phyloP scores from a whole-genome alignment of 805 yeast species.

The Zygosaccharomyces lentus region DNA sequence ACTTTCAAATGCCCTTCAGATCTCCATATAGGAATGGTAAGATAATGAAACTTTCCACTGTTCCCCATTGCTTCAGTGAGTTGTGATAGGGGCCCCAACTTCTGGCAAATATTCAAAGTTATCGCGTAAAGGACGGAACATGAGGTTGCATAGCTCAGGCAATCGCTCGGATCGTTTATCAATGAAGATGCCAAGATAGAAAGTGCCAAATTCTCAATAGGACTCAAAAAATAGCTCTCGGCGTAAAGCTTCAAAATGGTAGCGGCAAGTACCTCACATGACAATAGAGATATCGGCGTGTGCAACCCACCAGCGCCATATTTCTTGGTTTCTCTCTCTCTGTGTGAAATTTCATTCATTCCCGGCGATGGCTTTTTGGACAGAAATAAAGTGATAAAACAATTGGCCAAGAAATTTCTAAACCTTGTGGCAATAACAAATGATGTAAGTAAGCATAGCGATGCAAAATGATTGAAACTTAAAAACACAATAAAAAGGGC shows the following conservation, averaged over 20 bases:
- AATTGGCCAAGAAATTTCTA: conserved; percentile 27
- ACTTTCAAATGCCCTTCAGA: not conserved
- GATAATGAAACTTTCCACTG: not conserved
- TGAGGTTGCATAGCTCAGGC: conserved; percentile 29
- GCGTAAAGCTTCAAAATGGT: conserved; percentile 21
- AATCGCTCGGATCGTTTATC: conserved; percentile 31
- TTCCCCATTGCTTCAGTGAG: conserved; percentile 1
- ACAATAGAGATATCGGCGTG: conserved; percentile 7
- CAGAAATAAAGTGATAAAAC: conserved; percentile 28
- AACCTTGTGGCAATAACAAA: conserved; percentile 29
- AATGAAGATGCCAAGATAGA: conserved; percentile 33
- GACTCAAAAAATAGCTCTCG: conserved; percentile 20
- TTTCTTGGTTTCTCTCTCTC: conserved; percentile 2
- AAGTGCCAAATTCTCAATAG: conserved; percentile 28
- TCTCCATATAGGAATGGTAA: conserved; percentile 2
- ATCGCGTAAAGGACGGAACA: conserved; percentile 29
- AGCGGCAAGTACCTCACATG: conserved; percentile 20
- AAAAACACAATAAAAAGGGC: conserved; percentile 32
- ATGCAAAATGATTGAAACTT: conserved; percentile 30
- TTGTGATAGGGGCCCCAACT: conserved; percentile 8
- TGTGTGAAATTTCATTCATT: conserved; percentile 18
- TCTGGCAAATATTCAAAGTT: conserved; percentile 17
- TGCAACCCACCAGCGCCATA: not conserved
- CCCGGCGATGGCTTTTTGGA: conserved; percentile 27
- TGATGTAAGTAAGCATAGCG: conserved; percentile 23